Base-by-base conservation (phyloP, 495 filamentous ascomycete species). In the Amniculicola lignicola region DNA sequence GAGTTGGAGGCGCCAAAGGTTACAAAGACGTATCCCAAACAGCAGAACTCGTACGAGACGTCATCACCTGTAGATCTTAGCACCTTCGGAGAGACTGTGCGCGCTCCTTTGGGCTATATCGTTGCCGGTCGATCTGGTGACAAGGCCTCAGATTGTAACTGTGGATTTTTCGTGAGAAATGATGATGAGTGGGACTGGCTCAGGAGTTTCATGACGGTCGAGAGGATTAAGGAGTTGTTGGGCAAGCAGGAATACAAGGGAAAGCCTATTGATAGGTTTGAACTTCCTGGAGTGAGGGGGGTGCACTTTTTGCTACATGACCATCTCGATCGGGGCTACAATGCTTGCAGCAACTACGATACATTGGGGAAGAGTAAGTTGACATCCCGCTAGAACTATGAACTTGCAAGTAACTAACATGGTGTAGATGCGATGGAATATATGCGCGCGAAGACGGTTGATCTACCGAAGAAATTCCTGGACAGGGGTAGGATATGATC, bases 111-210 rank as follows among this genome's bases (percentile, higher is more conserved):
- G 18, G 65, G 65, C 10, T 45, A 55, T 27, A 57, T 67, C 28
- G 65, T 67, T 22, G 59, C 61, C 4, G 65, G 58, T 7, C 48
- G 65, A 11, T 65, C 65, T 1, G 65, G 65, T 2, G 65, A 67
- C 42, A 67, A 67, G 43, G 42, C 44, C 3, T 51, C 57, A 18
- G 59, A 67, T 33, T 65, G 63, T 40, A 67, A 67, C 29, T 42
- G 57, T 35, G 65, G 65, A 2, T 61, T 67, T 37, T 67, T 67
- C 52, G 62, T 63, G 1, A 64, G 69, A 27, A 48, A 68, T n/a
- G 60, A 59, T 21, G 64, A 71, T 29, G 69, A 72, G 44, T 72
- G 62, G 62, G 64, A 69, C 31, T 70, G 69, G 69, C 56, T 70
- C 25, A 43, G 67, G 22, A 54, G 48, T 15, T 51, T 70, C 24